Evolutionary conservation across 2,329 filamentous ascomycete genomes (phyloP).

Genomic region (Colletotrichum sansevieriae): DNA sequence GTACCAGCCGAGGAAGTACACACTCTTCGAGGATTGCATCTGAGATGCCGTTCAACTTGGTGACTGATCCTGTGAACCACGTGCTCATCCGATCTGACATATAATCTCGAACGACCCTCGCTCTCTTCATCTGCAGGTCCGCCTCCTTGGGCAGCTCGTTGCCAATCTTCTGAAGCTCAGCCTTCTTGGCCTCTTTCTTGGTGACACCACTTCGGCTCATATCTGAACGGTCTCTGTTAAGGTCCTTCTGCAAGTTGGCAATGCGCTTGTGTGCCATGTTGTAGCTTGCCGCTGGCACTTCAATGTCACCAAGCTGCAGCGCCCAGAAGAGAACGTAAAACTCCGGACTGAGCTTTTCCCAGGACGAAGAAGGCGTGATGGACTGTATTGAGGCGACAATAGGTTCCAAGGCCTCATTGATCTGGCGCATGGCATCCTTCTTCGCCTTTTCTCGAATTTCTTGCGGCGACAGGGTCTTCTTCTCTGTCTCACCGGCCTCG

Average conservation of each 20-base stretch:
- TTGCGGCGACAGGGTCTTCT: slow-evolving; percentile 44
- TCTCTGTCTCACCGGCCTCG: slow-evolving; percentile 51
- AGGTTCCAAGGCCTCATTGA: slow-evolving; percentile 79
- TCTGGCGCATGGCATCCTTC: slow-evolving; percentile 58
- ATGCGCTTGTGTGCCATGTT: slow-evolving; percentile 79
- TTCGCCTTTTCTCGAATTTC: slow-evolving; percentile 51
- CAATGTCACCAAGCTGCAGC: slow-evolving; percentile 84
- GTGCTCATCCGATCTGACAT: slow-evolving; percentile 80
- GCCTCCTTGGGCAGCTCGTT: slow-evolving; percentile 80
- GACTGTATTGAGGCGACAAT: slow-evolving; percentile 77
- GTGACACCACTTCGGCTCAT: slow-evolving; percentile 74
- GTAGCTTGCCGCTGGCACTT: slow-evolving; percentile 82
- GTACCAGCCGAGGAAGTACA: slow-evolving; percentile 86
- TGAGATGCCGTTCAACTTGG: slow-evolving; percentile 76
- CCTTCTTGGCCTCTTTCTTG: slow-evolving; percentile 78
- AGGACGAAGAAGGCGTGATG: slow-evolving; percentile 72
- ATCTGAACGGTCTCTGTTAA: slow-evolving; percentile 80
- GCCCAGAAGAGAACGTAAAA: slow-evolving; percentile 97
- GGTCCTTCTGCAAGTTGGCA: slow-evolving; percentile 73
- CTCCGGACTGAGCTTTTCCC: slow-evolving; percentile 78
- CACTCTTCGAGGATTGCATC: slow-evolving; percentile 89
- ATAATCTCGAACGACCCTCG: slow-evolving; percentile 75
- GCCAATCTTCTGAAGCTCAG: slow-evolving; percentile 75
- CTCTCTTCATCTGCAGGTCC: slow-evolving; percentile 71
- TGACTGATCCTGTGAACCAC: slow-evolving; percentile 79